These are phyloP conservation scores for Phytophthora pistaciae DNA, from an alignment of 352 stramenopile species.

Conservation along the genomic window DNA sequence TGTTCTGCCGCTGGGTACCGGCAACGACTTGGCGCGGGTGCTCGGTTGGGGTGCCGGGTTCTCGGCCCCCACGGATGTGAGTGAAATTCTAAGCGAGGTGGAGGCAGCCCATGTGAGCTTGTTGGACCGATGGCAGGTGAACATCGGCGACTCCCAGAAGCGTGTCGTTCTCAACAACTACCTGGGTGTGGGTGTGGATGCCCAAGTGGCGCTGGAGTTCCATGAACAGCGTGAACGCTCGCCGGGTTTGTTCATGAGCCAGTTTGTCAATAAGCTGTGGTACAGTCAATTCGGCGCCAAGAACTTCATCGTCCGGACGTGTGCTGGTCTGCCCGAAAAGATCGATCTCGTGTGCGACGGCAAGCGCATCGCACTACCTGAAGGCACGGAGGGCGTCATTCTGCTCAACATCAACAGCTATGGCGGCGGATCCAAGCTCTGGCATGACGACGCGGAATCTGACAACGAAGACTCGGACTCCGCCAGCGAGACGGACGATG, in stretches of 20 bases:
- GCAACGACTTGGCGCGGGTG: conserved; percentile 95
- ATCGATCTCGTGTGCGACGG: conserved; percentile 87
- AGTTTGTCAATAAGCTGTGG: conserved; percentile 93
- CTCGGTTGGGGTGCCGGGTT: conserved; percentile 96
- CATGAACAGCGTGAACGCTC: conserved; percentile 90
- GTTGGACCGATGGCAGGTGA: conserved; percentile 79
- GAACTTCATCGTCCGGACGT: conserved; percentile 89
- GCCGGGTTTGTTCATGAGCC: conserved; percentile 89
- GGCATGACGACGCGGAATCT: conserved; percentile 82
- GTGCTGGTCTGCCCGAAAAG: conserved; percentile 77
- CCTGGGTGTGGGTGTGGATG: conserved; percentile 90
- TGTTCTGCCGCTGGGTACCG: conserved; percentile 95
- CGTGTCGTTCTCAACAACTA: conserved; percentile 85
- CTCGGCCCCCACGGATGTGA: conserved; percentile 66
- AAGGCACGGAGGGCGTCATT: conserved; percentile 87
- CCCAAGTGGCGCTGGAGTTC: conserved; percentile 91
- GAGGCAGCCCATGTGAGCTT: conserved; percentile 80
- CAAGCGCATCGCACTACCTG: conserved; percentile 69
- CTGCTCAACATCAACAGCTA: conserved; percentile 92
- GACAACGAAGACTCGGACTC: conserved; percentile 63
- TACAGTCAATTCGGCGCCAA: conserved; percentile 91
- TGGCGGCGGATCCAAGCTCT: conserved; percentile 88
- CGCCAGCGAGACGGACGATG: conserved; percentile 51
- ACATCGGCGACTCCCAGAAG: conserved; percentile 73
- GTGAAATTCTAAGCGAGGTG: conserved; percentile 72